Evolutionary conservation across 306 rosid genomes (phyloP).

Genomic region (Vigna unguiculata): DNA sequence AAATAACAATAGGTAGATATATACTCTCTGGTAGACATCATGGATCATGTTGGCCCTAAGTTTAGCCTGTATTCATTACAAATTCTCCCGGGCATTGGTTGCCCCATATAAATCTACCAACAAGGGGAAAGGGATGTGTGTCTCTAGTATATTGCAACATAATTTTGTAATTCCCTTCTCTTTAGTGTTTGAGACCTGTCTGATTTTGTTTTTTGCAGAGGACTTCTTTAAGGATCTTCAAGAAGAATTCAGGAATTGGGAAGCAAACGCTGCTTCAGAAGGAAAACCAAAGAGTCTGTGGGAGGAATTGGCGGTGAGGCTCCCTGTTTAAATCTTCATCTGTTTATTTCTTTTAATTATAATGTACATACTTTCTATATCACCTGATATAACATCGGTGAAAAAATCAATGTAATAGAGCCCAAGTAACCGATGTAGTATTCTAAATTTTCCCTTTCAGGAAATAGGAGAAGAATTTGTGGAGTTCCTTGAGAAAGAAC

Average conservation of each 20-base stretch:
- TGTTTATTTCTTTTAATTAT: constrained; percentile 26
- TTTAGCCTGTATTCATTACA: constrained; percentile 47
- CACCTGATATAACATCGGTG: no score
- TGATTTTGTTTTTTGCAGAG: constrained; percentile 58
- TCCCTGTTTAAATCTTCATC: constrained; percentile 8
- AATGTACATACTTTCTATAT: no score
- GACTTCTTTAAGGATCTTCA: constrained; percentile 91
- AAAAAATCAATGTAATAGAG: no score
- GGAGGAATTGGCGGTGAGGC: constrained; percentile 91
- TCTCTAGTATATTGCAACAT: constrained; percentile 36
- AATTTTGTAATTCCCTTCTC: constrained; percentile 21
- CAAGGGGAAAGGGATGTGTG: constrained; percentile 20
- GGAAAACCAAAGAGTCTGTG: constrained; percentile 95
- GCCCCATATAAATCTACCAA: constrained; percentile 15
- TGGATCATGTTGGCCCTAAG: constrained; percentile 48
- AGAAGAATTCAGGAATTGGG: constrained; percentile 93
- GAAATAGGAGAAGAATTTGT: constrained; percentile 98
- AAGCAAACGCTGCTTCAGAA: constrained; percentile 76
- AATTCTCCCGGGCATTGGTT: constrained; percentile 40
- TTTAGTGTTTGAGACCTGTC: constrained; percentile 41
- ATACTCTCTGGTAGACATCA: constrained; percentile 64
- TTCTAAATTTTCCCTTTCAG: constrained; percentile 57
- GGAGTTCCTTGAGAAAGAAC: constrained; percentile 96
- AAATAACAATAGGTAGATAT: constrained; percentile 97
- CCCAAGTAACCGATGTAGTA: no score